phyloP scores from a whole-genome alignment of 1,284 basidiomycete species.

The Fomitopsis palustris region DNA sequence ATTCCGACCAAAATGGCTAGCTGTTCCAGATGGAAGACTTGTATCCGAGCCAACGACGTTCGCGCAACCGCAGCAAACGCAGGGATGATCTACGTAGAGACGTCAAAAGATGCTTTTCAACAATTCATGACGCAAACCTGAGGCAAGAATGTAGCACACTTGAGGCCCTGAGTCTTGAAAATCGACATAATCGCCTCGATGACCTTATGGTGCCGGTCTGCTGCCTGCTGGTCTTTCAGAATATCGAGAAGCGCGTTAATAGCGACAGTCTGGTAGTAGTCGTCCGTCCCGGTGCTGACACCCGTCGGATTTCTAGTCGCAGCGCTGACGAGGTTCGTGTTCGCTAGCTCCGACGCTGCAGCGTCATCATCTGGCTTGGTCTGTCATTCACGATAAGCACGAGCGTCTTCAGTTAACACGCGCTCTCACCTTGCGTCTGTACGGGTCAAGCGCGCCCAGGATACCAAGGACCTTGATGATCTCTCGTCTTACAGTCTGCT shows the following conservation, averaged over 20 bases:
- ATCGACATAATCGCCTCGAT: constrained; percentile 99
- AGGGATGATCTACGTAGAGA: constrained; percentile 80
- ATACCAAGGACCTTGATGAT: constrained; percentile 95
- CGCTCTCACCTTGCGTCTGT: constrained; percentile 77
- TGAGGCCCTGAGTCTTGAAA: constrained; percentile 96
- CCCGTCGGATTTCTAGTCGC: constrained; percentile 23
- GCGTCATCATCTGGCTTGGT: constrained; percentile 76
- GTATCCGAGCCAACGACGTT: constrained; percentile 75
- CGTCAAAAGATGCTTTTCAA: constrained; percentile 7
- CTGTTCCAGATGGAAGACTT: constrained; percentile 96
- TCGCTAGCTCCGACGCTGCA: constrained; percentile 57
- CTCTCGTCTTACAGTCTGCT: constrained; percentile 79
- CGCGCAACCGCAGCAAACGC: constrained; percentile 92
- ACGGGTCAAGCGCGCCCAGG: constrained; percentile 96
- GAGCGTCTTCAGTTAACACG: background rate
- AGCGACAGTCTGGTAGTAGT: constrained; percentile 97
- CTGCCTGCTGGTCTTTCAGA: constrained; percentile 85
- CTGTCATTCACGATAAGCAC: constrained; percentile 30
- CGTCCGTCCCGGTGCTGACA: constrained; percentile 68
- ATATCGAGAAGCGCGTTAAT: constrained; percentile 89
- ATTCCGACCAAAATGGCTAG: constrained; percentile 95
- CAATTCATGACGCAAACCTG: constrained; percentile 52
- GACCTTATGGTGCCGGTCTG: constrained; percentile 86
- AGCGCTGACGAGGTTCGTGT: constrained; percentile 55
- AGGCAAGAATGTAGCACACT: constrained; percentile 94